A percentile compares a stretch with the other conserved stretches of the same genome.
phyloP scores from a whole-genome alignment of 2,329 filamentous ascomycete genomes.

The Diaporthe australafricana region DNA sequence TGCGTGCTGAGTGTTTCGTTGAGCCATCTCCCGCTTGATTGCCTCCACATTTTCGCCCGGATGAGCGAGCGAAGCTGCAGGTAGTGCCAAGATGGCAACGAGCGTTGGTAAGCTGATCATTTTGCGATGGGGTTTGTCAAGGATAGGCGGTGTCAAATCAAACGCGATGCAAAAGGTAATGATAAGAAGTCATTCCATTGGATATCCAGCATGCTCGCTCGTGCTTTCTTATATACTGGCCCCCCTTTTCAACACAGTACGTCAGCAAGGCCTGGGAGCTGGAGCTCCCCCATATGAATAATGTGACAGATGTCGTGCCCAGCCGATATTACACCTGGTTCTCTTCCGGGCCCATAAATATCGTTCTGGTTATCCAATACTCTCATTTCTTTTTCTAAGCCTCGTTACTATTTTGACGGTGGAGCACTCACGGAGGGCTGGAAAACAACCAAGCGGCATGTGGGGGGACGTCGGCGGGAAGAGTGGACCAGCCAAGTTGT shows the following conservation, averaged over 20 bases:
- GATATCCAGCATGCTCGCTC: not conserved
- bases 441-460: not conserved
- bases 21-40: slow-evolving; percentile 30
- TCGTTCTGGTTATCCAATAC: not conserved
- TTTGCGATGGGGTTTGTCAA: too few species aligned
- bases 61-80: not conserved
- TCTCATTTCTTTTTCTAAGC: not conserved
- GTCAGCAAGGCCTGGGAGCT: not conserved
- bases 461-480: not conserved
- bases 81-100: not conserved
- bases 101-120: slow-evolving; percentile 16
- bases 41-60: slow-evolving; percentile 28
- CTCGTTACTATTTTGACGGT: not conserved
- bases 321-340: too few species aligned
- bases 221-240: not conserved
- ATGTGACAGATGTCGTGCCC: not conserved
- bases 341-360: not conserved
- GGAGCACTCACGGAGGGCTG: too few species aligned
- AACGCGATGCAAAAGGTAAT: too few species aligned
- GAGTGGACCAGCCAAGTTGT: not conserved
- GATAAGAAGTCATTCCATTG: too few species aligned
- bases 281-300: not conserved
- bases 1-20: slow-evolving; percentile 22
- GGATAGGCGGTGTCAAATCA: too few species aligned
- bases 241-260: not conserved